Base-by-base conservation (phyloP, 2,329 filamentous ascomycete genomes). In the Penicillium sumatraense region DNA sequence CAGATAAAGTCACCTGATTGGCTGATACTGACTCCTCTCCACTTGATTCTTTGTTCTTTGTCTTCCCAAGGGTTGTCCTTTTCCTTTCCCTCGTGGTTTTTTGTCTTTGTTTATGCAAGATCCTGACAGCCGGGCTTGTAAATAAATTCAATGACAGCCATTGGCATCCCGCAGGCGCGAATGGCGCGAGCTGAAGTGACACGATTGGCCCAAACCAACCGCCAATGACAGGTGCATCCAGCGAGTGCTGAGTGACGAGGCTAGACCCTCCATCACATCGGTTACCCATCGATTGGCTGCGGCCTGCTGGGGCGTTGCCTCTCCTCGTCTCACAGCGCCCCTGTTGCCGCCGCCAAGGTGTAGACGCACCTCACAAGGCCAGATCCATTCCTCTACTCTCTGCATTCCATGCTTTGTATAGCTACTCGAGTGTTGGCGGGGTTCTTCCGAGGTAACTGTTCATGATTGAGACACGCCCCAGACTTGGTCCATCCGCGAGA, bases 261-360 rank as follows among this genome's bases (percentile, higher is more conserved):
- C 47, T 38, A 48, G 47, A 44, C 24, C 29, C 20, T 49, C 61
- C 55, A n/a, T 64, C 63, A 64, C 63, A 64, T 60, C 63, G 36
- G 36, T n/a, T 16, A 14, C 7, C 42, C 47, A 50, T 49, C 46
- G 33, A 65, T 65, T 65, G 63, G 63, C 41, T 60, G 46, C 9
- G 36, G 38, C 27, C 24, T 16, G 23, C 21, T 16, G 5, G 21
- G 26, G 48, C 60, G 61, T 24, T 42, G 38, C 20, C 38, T 24
- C 33, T 23, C 38, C 38, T 13, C 38, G 38, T 61, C 58, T 64
- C 60, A 63, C 45, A 56, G 51, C 44, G 45, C 38, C 54, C 56
- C 63, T 63, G 40, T 54, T 64, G 56, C 60, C 63, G 63, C 63
- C 60, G 63, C 63, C 60, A 64, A 64, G 61, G 20, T 21, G n/a